Evolutionary conservation across 768 basidiomycete genomes (phyloP), one percentile per base, ranked within the genome.

Genomic region (Boletus rubroflammeus): DNA sequence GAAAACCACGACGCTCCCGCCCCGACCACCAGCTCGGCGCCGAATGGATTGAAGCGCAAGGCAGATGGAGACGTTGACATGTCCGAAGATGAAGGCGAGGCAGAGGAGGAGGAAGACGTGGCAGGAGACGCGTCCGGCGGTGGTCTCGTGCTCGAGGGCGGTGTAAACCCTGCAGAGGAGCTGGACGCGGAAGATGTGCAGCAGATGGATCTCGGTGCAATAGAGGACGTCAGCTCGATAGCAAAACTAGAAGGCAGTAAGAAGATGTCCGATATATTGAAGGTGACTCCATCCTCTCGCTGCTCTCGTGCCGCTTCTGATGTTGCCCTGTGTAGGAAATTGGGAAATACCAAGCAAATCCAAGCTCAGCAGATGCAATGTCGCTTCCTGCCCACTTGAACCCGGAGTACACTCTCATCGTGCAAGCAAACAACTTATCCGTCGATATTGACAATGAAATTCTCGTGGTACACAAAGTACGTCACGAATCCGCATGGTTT

Each of bases 361-460:
- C 94, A 1, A 89, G 88, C 32, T 80, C 90, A 5, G 80, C 84
- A 26, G 86, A 91, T 57, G 81, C 85, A 36, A 90, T 93, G 77
- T 78, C 85, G 2, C 75, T 88, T 32, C 87, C 88, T 23, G 86
- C 90, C 2, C 90, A 93, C 67, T 79, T 93, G 56, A 95, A 96
- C 67, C 91, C 93, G 1, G 97, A 99, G 72, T 99, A 99, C 75
- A 84, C 87, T 57, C 78, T 98, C 56, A 98, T 98, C 63, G 97
- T 99, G 5, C 86, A 93, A 62, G 93, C 97, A 25, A 99, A 99
- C 76, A 99, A 99, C 72, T 76, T 98, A 54, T 93, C 94, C 2
- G 97, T 99, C 40, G 97, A 99, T 64, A 86, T 98, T 6, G 97
- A 99, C 73, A 99, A 99, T 63, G 97, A 99, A 71, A 92, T 98